phyloP scores from a whole-genome alignment of 768 basidiomycete species.

The Mycena albidolilacea region DNA sequence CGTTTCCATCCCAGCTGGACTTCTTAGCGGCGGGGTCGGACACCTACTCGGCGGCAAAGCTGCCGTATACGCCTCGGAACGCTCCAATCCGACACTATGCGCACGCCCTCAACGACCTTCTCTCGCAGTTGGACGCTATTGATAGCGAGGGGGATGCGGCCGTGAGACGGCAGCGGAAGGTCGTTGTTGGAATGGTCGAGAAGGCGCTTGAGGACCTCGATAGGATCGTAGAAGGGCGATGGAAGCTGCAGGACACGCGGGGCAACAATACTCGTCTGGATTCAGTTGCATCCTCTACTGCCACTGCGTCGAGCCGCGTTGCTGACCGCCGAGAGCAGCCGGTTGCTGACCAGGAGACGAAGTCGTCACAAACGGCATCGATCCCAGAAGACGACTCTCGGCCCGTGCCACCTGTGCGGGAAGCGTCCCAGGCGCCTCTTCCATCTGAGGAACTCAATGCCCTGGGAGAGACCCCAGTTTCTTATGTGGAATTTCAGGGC shows the following conservation, averaged over 20 bases:
- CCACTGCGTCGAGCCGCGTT: neutral
- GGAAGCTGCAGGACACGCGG: conserved; percentile 29
- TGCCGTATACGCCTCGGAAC: conserved; percentile 63
- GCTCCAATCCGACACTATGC: conserved; percentile 63
- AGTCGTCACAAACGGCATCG: neutral
- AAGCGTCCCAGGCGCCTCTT: neutral
- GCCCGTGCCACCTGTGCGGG: neutral
- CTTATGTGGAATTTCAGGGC: neutral
- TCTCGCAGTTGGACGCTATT: conserved; percentile 62
- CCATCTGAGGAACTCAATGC: neutral
- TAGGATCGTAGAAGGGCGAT: conserved; percentile 50
- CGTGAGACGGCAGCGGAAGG: conserved; percentile 56
- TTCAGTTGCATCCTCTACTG: neutral
- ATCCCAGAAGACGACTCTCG: neutral
- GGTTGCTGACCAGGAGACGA: neutral
- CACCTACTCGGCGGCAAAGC: conserved; percentile 31
- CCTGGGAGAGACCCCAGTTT: neutral
- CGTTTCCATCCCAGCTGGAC: conserved; percentile 51
- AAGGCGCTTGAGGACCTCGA: conserved; percentile 57
- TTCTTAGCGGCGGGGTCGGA: conserved; percentile 37
- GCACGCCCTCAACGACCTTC: conserved; percentile 59
- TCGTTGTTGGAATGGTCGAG: conserved; percentile 62
- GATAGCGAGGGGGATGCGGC: conserved; percentile 60
- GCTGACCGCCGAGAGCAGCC: neutral
- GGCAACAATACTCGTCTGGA: neutral